These are phyloP conservation scores for Hypocrella siamensis DNA, from an alignment of 2,329 filamentous ascomycete species.

Conservation along the genomic window DNA sequence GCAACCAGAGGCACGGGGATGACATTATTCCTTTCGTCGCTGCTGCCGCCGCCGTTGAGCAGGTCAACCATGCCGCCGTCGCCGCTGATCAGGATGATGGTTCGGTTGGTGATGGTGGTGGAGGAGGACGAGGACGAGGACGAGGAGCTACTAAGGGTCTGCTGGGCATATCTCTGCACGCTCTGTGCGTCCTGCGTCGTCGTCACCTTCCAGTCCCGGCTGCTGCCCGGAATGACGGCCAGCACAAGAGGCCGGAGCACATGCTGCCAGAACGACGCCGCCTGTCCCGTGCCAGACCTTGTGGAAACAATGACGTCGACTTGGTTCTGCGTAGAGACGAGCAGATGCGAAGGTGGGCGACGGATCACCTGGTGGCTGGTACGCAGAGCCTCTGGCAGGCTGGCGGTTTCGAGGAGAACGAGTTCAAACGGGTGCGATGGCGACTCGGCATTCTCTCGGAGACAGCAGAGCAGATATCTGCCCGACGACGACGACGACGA, in stretches of 20 bases:
- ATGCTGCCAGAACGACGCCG: conserved; percentile 36
- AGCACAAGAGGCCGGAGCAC: conserved; percentile 41
- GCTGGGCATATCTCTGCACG: conserved; percentile 49
- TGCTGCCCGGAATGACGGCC: conserved; percentile 12
- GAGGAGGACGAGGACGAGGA: conserved; percentile 1
- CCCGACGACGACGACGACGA: too few relatives aligned
- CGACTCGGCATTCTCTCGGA: conserved; percentile 18
- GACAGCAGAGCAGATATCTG: conserved; percentile 17
- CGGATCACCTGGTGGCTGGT: conserved; percentile 17
- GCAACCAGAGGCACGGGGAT: conserved; percentile 26
- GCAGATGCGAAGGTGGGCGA: conserved; percentile 22
- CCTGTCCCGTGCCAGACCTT: conserved; percentile 45
- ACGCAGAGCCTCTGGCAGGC: conserved; percentile 21
- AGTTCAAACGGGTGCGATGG: conserved; percentile 12
- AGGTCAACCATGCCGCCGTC: conserved; percentile 79
- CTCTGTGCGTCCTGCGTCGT: conserved; percentile 48
- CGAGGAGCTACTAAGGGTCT: conserved; percentile 10
- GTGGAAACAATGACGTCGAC: conserved; percentile 55
- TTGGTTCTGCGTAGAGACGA: conserved; percentile 8
- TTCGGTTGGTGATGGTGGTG: conserved; percentile 10
- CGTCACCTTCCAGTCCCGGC: conserved; percentile 22
- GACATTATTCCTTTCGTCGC: too few relatives aligned
- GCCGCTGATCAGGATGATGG: conserved; percentile 67
- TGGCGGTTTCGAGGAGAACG: conserved; percentile 12
- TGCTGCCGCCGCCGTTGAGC: conserved; percentile 52